phyloP scores from a whole-genome alignment of 495 filamentous ascomycete genomes.

The Emericellopsis terricola region DNA sequence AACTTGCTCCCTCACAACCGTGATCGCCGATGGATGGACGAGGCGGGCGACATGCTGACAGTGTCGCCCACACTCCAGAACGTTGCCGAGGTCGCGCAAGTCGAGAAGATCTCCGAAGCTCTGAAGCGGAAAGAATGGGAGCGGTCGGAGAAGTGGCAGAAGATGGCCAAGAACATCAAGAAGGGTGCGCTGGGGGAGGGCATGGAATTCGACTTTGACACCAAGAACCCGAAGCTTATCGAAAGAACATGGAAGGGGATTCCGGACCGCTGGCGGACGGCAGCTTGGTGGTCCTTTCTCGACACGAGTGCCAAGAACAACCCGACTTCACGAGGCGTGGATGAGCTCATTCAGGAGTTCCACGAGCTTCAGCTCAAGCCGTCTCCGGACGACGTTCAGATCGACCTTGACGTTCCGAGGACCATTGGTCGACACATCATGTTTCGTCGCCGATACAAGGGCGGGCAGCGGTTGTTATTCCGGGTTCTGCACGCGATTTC shows the following conservation, averaged over 20 bases:
- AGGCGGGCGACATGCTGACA: slow-evolving; percentile 81
- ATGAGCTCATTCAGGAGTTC: slow-evolving; percentile 50
- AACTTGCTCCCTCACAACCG: slow-evolving; percentile 63
- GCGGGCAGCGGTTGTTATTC: slow-evolving; percentile 82
- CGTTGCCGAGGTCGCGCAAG: slow-evolving; percentile 37
- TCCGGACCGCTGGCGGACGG: slow-evolving; percentile 84
- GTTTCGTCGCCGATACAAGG: slow-evolving; percentile 84
- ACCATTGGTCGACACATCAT: slow-evolving; percentile 95
- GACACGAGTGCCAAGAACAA: slow-evolving; percentile 57
- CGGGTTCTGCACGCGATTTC: slow-evolving; percentile 79
- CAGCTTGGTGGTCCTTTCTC: slow-evolving; percentile 91
- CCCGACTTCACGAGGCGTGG: slow-evolving; percentile 41
- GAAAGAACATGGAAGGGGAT: slow-evolving; percentile 96
- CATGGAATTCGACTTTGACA: slow-evolving; percentile 83
- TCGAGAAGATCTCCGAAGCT: slow-evolving; percentile 34
- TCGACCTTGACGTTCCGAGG: slow-evolving; percentile 90
- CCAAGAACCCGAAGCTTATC: slow-evolving; percentile 66
- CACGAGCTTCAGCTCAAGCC: slow-evolving; percentile 49
- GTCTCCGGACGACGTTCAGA: slow-evolving; percentile 87
- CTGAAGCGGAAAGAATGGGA: slow-evolving; percentile 64
- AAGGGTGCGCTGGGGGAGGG: slow-evolving; percentile 46
- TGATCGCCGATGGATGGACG: slow-evolving; percentile 58
- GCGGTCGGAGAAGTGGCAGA: slow-evolving; percentile 87
- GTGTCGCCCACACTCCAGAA: slow-evolving; percentile 47
- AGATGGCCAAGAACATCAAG: slow-evolving; percentile 68